These are phyloP conservation scores for Plantago rigida DNA, from an alignment of 305 asterid genomes.

Conservation along the genomic window DNA sequence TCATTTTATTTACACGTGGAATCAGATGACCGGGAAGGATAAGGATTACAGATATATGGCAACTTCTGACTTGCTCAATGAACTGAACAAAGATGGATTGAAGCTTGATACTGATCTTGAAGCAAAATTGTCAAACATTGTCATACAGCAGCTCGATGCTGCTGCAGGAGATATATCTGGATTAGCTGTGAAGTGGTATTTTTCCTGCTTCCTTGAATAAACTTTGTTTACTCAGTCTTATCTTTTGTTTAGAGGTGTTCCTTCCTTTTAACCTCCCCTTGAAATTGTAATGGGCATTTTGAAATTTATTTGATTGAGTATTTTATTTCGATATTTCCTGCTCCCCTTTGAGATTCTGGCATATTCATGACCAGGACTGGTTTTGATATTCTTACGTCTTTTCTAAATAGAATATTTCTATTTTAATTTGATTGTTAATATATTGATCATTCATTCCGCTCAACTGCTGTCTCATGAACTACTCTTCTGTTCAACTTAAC, in stretches of 20 bases:
- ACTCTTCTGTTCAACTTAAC: too few relatives aligned
- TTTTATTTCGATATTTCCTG: too few relatives aligned
- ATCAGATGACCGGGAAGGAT: slow-evolving; percentile 97
- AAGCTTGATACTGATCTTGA: slow-evolving; percentile 79
- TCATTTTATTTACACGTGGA: slow-evolving; percentile 10
- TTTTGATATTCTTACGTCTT: too few relatives aligned
- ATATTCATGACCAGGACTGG: too few relatives aligned
- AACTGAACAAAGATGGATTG: slow-evolving; percentile 80
- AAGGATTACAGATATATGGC: slow-evolving; percentile 98
- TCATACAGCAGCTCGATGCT: slow-evolving; percentile 93
- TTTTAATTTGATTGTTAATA: too few relatives aligned
- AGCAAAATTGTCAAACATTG: slow-evolving; percentile 60
- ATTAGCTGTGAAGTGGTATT: slow-evolving; percentile 93
- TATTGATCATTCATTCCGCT: too few relatives aligned
- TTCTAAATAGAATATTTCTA: too few relatives aligned
- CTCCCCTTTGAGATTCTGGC: too few relatives aligned
- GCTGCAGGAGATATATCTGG: slow-evolving; percentile 98
- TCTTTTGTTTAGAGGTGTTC: slow-evolving; percentile 9
- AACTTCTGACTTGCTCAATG: slow-evolving; percentile 90
- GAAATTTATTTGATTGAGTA: background rate
- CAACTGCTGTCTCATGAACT: too few relatives aligned
- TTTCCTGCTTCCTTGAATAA: slow-evolving; percentile 18
- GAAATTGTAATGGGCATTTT: slow-evolving; percentile 2
- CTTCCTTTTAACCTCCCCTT: slow-evolving; percentile 1
- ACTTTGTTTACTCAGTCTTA: slow-evolving; percentile 4